Conservation (phyloP, 2,329 filamentous ascomycete genomes). For the Xylariaceae sp. region DNA sequence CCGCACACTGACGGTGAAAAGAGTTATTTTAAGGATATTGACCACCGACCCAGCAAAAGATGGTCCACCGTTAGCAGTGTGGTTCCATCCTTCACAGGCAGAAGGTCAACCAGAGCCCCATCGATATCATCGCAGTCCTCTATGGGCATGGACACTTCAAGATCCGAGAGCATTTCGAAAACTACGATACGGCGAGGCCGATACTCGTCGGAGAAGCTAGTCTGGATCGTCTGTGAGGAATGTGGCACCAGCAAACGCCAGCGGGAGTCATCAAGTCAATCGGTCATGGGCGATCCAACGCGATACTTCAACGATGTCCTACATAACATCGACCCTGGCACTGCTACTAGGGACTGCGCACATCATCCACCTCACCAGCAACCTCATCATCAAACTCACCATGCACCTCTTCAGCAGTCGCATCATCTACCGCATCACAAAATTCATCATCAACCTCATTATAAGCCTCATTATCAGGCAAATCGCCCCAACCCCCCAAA, state of each 20-base stretch:
- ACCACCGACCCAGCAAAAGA: conserved; percentile 30
- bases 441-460: conserved; percentile 4
- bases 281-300: conserved; percentile 27
- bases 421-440: conserved; percentile 11
- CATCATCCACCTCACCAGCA: conserved; percentile 11
- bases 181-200: conserved; percentile 24
- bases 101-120: conserved; percentile 22
- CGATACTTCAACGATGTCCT: conserved; percentile 31
- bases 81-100: conserved; percentile 16
- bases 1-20: conserved; percentile 12
- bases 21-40: conserved; percentile 14
- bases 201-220: conserved; percentile 26
- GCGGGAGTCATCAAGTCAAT: conserved; percentile 20
- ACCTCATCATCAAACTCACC: conserved; percentile 4
- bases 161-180: conserved; percentile 22
- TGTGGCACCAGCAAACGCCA: conserved; percentile 31
- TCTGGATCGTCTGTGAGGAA: conserved; percentile 33
- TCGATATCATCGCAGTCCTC: conserved; percentile 29
- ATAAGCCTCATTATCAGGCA: conserved; percentile 7
- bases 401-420: conserved; percentile 4
- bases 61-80: conserved; percentile 30
- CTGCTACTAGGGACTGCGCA: neutral
- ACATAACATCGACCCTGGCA: conserved; percentile 14
- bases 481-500: conserved; percentile 12
- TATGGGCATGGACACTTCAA: conserved; percentile 23